These are phyloP conservation scores for Gentiana straminea DNA, from an alignment of 257 asterid species.

Conservation along the genomic window DNA sequence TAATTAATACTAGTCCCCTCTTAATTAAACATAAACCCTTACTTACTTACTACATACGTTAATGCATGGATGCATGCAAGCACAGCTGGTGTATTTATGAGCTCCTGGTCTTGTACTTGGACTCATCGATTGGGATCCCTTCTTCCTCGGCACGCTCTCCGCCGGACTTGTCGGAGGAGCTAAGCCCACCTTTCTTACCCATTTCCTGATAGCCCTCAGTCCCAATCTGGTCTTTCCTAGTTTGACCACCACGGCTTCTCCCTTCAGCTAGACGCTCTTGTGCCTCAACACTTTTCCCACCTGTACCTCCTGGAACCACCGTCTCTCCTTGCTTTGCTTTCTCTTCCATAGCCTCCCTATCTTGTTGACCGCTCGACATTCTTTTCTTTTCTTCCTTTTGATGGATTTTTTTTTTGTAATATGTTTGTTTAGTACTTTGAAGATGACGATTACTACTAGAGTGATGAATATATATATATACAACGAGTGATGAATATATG, in stretches of 20 bases:
- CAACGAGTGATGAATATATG: too few species aligned
- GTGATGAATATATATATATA: too few species aligned
- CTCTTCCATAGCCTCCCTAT: not conserved
- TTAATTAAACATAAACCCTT: too few species aligned
- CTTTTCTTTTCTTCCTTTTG: too few species aligned
- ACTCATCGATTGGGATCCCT: not conserved
- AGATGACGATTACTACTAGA: too few species aligned
- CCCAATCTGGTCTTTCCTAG: conserved; percentile 1
- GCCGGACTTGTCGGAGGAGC: not conserved
- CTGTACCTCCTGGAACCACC: conserved; percentile 4
- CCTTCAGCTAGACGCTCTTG: conserved; percentile 8
- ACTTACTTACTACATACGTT: too few species aligned
- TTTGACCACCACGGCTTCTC: conserved; percentile 4
- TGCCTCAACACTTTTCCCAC: conserved; percentile 3
- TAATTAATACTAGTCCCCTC: too few species aligned
- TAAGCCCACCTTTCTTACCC: conserved; percentile 8
- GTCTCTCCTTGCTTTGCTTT: conserved; percentile 9
- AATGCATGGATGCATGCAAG: too few species aligned
- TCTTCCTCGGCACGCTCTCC: conserved; percentile 4
- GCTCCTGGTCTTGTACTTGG: not conserved
- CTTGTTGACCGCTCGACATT: not conserved
- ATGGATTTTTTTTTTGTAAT: too few species aligned
- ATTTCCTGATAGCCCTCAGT: conserved; percentile 8
- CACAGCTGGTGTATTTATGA: not conserved
- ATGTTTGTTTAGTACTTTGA: too few species aligned